These are phyloP conservation scores for Phytophthora pinifolia DNA, from an alignment of 352 stramenopile species.

Conservation along the genomic window DNA sequence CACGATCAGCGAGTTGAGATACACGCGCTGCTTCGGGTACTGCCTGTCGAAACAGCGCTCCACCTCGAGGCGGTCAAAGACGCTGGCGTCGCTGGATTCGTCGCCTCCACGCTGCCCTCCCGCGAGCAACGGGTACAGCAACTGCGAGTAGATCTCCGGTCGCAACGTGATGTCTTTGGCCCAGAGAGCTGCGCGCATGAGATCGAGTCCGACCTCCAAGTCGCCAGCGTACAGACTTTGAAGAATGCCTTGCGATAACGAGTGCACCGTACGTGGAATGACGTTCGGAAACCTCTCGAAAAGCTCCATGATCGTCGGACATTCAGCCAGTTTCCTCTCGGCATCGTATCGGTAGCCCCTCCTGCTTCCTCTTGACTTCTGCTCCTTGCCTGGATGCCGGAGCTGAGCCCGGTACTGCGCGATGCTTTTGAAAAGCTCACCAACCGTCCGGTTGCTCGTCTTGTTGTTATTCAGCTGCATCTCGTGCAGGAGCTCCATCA, in stretches of 20 bases:
- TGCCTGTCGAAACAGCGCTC: slow-evolving; percentile 64
- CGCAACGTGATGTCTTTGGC: slow-evolving; percentile 43
- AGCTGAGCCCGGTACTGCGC: slow-evolving; percentile 42
- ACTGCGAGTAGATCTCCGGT: slow-evolving; percentile 62
- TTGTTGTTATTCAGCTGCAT: slow-evolving; percentile 70
- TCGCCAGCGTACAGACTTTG: slow-evolving; percentile 55
- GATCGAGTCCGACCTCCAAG: slow-evolving; percentile 37
- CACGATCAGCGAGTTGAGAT: slow-evolving; percentile 60
- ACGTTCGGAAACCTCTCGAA: slow-evolving; percentile 56
- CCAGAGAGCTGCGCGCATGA: slow-evolving; percentile 51
- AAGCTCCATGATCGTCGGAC: slow-evolving; percentile 56
- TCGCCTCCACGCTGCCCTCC: slow-evolving; percentile 27
- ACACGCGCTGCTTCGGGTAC: slow-evolving; percentile 35
- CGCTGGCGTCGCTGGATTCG: slow-evolving; percentile 31
- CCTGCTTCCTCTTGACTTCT: slow-evolving; percentile 7
- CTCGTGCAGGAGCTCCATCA: slow-evolving; percentile 75
- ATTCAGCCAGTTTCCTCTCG: slow-evolving; percentile 37
- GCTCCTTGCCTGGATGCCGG: neutral
- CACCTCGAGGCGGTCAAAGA: slow-evolving; percentile 50
- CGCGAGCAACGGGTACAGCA: slow-evolving; percentile 63
- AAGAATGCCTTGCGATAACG: slow-evolving; percentile 45
- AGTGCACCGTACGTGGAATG: slow-evolving; percentile 53
- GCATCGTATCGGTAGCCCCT: slow-evolving; percentile 7
- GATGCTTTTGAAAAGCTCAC: slow-evolving; percentile 58
- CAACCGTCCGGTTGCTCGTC: slow-evolving; percentile 40